These are phyloP conservation scores for Verticillium zaregamsianum DNA, from an alignment of 2,329 filamentous ascomycete genomes.

Conservation along the genomic window DNA sequence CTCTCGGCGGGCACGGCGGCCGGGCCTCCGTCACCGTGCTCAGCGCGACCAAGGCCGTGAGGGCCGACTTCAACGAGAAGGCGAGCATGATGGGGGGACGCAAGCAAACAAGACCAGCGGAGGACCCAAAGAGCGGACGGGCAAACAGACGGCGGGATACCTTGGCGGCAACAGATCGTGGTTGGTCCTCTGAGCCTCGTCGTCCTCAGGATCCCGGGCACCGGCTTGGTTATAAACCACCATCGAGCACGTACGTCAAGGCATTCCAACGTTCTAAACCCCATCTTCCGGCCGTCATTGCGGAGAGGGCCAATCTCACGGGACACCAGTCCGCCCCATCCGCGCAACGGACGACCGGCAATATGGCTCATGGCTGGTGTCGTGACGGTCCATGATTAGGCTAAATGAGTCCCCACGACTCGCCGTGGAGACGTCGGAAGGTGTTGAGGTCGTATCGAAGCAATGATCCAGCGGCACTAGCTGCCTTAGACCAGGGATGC, in stretches of 20 bases:
- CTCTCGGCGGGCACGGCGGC: conserved; percentile 1
- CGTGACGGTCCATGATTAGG: background rate
- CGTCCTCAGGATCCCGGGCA: background rate
- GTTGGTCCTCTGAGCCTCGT: background rate
- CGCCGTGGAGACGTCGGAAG: background rate
- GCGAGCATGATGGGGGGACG: background rate
- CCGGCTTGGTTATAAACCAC: background rate
- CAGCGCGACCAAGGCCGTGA: background rate
- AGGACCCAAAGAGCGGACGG: background rate
- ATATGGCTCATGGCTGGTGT: background rate
- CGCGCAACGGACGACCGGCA: background rate
- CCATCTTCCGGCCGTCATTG: background rate
- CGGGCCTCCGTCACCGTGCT: background rate
- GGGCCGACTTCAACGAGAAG: background rate
- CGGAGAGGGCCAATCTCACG: background rate
- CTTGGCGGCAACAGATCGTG: background rate
- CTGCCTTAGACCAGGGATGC: background rate
- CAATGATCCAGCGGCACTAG: background rate
- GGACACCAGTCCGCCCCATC: background rate
- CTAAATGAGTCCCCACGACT: background rate
- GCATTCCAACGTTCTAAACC: background rate
- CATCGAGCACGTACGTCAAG: background rate
- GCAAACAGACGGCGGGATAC: background rate
- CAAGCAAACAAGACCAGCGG: background rate
- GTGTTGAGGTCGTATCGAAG: background rate